Evolutionary conservation across 2,329 filamentous ascomycete genomes (phyloP).

Genomic region (Claviceps sp.): DNA sequence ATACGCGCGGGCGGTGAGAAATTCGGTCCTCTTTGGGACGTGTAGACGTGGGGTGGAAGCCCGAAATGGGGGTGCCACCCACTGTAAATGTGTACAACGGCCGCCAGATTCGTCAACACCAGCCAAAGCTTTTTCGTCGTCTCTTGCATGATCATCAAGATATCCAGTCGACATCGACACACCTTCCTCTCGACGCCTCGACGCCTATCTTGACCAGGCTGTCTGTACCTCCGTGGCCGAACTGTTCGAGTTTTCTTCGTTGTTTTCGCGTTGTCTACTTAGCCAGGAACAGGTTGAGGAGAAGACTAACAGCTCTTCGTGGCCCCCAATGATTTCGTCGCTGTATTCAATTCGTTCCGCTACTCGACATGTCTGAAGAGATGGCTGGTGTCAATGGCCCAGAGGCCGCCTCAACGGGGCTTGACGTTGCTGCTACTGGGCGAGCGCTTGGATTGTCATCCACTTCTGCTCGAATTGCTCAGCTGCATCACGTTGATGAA

Average conservation of each 20-base stretch:
- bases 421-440: slow-evolving; percentile 38
- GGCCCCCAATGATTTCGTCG: slow-evolving; percentile 22
- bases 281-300: not conserved
- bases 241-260: not conserved
- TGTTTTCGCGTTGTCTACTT: not conserved
- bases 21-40: too few relatives aligned
- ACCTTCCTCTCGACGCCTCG: not conserved
- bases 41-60: too few relatives aligned
- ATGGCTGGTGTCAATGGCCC: slow-evolving; percentile 28
- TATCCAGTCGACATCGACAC: not conserved
- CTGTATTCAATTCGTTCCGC: slow-evolving; percentile 9
- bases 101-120: too few relatives aligned
- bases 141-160: not conserved
- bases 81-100: too few relatives aligned
- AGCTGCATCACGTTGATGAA: slow-evolving; percentile 44
- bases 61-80: too few relatives aligned
- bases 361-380: slow-evolving; percentile 23
- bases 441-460: slow-evolving; percentile 48
- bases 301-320: slow-evolving; percentile 2
- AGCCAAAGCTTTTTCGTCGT: too few relatives aligned
- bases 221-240: not conserved
- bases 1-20: too few relatives aligned
- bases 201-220: not conserved
- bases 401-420: slow-evolving; percentile 17
- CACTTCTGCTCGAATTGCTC: slow-evolving; percentile 39